These are phyloP conservation scores for Yamadazyma diddensiae DNA, from an alignment of 1,139 yeast genomes.

Conservation along the genomic window DNA sequence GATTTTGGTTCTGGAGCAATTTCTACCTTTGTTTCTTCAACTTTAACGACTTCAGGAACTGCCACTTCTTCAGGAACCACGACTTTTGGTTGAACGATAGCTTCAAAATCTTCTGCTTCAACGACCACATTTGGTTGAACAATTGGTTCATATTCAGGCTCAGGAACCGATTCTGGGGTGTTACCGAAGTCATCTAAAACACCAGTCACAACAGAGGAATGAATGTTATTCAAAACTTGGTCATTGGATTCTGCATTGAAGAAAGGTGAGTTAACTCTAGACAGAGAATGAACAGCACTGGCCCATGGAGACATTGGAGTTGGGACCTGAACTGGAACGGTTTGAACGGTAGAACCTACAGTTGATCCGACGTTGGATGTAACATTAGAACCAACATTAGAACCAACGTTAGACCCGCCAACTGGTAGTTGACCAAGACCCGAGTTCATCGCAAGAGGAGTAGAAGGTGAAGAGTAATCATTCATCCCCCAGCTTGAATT, in stretches of 20 bases:
- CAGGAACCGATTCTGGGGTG: slow-evolving; percentile 6
- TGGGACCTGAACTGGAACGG: slow-evolving; percentile 22
- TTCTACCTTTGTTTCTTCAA: not conserved
- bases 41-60: slow-evolving; percentile 8
- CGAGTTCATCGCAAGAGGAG: slow-evolving; percentile 27
- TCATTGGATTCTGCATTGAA: slow-evolving; percentile 20
- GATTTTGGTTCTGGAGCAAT: not conserved
- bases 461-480: slow-evolving; percentile 23
- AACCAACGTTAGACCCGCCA: not conserved
- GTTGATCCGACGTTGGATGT: not conserved
- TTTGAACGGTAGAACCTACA: not conserved
- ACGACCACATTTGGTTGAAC: slow-evolving; percentile 5
- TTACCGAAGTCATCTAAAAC: slow-evolving; percentile 30
- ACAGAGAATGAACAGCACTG: slow-evolving; percentile 30
- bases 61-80: slow-evolving; percentile 4
- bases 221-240: slow-evolving; percentile 34
- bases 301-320: slow-evolving; percentile 47
- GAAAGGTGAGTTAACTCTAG: slow-evolving; percentile 44
- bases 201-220: slow-evolving; percentile 37
- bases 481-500: slow-evolving; percentile 44
- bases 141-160: slow-evolving; percentile 12
- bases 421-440: slow-evolving; percentile 2
- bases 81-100: slow-evolving; percentile 6
- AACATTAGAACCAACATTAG: not conserved
- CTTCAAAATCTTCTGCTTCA: slow-evolving; percentile 1